Evolutionary conservation across 1,139 yeast genomes (phyloP).

Genomic region (Geotrichum carabidarum): DNA sequence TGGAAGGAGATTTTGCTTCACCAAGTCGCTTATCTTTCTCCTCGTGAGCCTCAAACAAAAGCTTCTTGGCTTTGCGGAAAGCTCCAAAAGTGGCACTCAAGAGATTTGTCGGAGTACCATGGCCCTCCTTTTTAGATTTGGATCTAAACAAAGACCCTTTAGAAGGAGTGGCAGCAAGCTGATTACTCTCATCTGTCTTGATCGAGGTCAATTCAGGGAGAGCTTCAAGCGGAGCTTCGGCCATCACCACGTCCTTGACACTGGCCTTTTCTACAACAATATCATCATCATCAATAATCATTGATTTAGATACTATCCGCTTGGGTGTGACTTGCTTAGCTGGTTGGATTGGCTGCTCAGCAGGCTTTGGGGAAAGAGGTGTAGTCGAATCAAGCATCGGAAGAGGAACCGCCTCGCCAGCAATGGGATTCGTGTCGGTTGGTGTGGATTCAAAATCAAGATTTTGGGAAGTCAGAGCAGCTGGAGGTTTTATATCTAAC

Average conservation of each 20-base stretch:
- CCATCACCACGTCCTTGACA: neutral
- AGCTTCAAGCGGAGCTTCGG: neutral
- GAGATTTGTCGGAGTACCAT: neutral
- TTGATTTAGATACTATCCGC: conserved; percentile 1
- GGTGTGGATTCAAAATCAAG: neutral
- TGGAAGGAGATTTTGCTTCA: neutral
- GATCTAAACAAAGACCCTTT: conserved; percentile 11
- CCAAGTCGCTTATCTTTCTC: neutral
- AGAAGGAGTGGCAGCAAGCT: conserved; percentile 5
- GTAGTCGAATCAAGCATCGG: neutral
- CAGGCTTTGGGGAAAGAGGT: neutral
- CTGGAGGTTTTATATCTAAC: conserved; percentile 18
- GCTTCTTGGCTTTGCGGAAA: conserved; percentile 17
- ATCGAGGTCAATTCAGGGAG: neutral
- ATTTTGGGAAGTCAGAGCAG: neutral
- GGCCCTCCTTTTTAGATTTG: conserved; percentile 4
- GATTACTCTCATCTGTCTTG: neutral
- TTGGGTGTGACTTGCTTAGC: neutral
- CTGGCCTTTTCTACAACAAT: neutral
- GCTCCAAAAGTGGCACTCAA: conserved; percentile 18
- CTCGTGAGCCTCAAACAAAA: conserved; percentile 14
- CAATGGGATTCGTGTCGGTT: neutral
- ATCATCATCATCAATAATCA: neutral
- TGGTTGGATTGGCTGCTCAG: too few relatives aligned
- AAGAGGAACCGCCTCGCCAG: too few relatives aligned